Base-by-base conservation (phyloP, 306 rosid genomes). In the Pueraria montana region DNA sequence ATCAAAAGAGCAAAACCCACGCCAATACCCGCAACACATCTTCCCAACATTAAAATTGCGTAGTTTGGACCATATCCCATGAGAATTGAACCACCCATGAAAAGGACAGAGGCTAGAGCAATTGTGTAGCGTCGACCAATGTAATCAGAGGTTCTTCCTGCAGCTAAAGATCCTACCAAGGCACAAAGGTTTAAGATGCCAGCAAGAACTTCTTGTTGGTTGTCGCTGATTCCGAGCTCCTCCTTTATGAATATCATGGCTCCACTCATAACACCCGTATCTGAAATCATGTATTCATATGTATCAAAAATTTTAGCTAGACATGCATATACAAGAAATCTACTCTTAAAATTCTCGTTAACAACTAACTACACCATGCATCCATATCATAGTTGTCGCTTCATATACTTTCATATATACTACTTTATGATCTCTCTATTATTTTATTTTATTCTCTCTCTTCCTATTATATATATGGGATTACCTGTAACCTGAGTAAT, bases 191-290 rank as follows among this genome's bases (percentile, higher is more conserved):
- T 94, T 16, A 92, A 71, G 49, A 94, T 94, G 3, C 92, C 98
- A 11, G 94, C 97, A 0, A 94, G 91, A 12, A 92, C 85, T 75
- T 84, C 90, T 11, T 91, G 90, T 80, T 88, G 89, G 12, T 77
- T 67, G 21, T 94, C 98, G 49, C 34, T 86, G 87, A 92, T 92
- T 53, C 81, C 63, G 2, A 94, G 81, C 18, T 92, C 98, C 1
- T 94, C 98, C 83, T 94, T 78, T 30, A 94, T 94, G 88, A 91
- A 94, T 71, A 94, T 71, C 94, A 91, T 84, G 23, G 98, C 98
- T 55, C 97, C 98, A 77, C 97, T 91, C 98, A 94, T 94, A 3
- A 94, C 97, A 27, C 97, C 98, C 0, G 95, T 91, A 75, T 92
- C 97, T 92, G 85, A 32, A 80, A 11, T 74, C 70, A 72, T 17